phyloP scores from a whole-genome alignment of 192 early-diverging fungal species.

The Backusella westeae region DNA sequence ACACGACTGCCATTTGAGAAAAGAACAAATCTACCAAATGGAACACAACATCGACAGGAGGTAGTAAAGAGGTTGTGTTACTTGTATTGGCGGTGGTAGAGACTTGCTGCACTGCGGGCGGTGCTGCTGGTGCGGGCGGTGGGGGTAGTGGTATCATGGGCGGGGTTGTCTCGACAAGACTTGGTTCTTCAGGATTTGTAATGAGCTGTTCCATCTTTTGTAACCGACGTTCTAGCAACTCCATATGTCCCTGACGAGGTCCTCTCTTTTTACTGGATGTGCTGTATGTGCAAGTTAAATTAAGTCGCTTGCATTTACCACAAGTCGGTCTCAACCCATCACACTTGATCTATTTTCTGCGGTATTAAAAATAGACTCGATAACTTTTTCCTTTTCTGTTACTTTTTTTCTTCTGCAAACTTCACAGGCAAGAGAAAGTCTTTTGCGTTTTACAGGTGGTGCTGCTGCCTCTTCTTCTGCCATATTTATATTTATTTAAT shows the following conservation, averaged over 20 bases:
- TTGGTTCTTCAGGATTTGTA: conserved; percentile 13
- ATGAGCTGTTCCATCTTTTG: conserved; percentile 77
- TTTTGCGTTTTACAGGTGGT: conserved; percentile 49
- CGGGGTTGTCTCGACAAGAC: background rate
- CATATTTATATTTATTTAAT: background rate
- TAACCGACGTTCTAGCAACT: conserved; percentile 69
- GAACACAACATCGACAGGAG: conserved; percentile 43
- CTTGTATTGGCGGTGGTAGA: background rate
- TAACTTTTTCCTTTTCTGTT: background rate
- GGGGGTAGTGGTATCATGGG: background rate
- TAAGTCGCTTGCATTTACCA: conserved; percentile 72
- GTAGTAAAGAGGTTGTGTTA: conserved; percentile 19
- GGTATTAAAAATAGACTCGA: background rate
- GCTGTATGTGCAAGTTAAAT: conserved; percentile 71
- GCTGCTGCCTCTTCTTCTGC: background rate
- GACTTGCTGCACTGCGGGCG: background rate
- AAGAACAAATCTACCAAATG: conserved; percentile 50
- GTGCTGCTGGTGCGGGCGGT: background rate
- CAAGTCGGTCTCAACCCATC: conserved; percentile 82
- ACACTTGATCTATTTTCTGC: conserved; percentile 61
- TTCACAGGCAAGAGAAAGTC: conserved; percentile 69
- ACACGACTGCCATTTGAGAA: conserved; percentile 38
- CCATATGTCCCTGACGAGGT: conserved; percentile 80
- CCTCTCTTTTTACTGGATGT: conserved; percentile 87
- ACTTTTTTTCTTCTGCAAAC: conserved; percentile 74